Conservation (phyloP, 345 rosid genomes). For the Corchorus olitorius region DNA sequence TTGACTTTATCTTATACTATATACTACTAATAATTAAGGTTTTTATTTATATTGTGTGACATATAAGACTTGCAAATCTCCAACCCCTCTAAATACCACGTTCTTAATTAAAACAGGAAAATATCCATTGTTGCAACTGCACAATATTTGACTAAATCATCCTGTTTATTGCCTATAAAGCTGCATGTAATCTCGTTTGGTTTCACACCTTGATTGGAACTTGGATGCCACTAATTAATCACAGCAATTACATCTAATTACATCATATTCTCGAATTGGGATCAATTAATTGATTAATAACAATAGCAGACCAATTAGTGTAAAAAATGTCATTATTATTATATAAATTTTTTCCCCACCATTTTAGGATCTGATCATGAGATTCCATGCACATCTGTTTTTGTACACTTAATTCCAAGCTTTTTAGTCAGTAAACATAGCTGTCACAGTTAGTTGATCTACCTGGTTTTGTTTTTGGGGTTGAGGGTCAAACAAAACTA, state of each 20-base stretch:
- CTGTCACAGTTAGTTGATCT: slow-evolving; percentile 2
- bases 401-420: not conserved
- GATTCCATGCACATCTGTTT: not conserved
- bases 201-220: not conserved
- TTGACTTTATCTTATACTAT: slow-evolving; percentile 14
- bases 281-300: too few species aligned
- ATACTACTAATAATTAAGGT: too few species aligned
- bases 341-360: too few species aligned
- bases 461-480: not conserved
- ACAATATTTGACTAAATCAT: not conserved
- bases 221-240: not conserved
- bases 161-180: not conserved
- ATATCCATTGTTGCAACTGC: not conserved
- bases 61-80: too few species aligned
- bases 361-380: not conserved
- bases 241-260: not conserved
- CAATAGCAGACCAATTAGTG: not conserved
- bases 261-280: not conserved
- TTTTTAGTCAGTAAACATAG: not conserved
- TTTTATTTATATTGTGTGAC: too few species aligned
- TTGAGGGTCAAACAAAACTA: not conserved
- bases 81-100: not conserved
- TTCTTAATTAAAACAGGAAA: not conserved
- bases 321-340: not conserved
- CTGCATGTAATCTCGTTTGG: not conserved